These are phyloP conservation scores for Trichoderma sp. DNA, from an alignment of 2,329 filamentous ascomycete species.

Conservation along the genomic window DNA sequence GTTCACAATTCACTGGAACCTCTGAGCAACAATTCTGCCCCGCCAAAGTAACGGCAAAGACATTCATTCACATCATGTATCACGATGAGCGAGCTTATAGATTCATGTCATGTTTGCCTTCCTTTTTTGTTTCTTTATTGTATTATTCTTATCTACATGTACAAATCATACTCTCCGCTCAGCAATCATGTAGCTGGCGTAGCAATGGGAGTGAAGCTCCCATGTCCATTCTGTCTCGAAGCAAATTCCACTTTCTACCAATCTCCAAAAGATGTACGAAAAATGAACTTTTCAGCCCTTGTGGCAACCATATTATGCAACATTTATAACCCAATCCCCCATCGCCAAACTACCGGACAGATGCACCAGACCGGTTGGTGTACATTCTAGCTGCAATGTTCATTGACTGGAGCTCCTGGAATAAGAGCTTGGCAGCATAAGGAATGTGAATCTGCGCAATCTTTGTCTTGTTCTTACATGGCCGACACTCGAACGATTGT, in stretches of 20 bases:
- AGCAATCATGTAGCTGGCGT: conserved; percentile 20
- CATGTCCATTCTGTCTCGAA: conserved; percentile 20
- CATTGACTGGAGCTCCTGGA: conserved; percentile 98
- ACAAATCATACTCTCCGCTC: conserved; percentile 25
- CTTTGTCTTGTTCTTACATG: conserved; percentile 98
- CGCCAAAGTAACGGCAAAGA: conserved; percentile 33
- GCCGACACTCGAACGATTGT: conserved; percentile 92
- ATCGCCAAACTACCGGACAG: conserved; percentile 55
- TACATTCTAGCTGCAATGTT: conserved; percentile 98
- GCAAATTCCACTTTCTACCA: conserved; percentile 14
- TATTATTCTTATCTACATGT: conserved; percentile 30
- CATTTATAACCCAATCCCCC: conserved; percentile 21
- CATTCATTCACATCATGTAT: not conserved
- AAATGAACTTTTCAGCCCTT: not conserved
- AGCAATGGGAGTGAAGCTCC: conserved; percentile 10
- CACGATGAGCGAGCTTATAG: not conserved
- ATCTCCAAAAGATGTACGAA: conserved; percentile 14
- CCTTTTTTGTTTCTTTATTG: conserved; percentile 21
- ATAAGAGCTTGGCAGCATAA: conserved; percentile 95
- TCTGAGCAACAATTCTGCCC: conserved; percentile 22
- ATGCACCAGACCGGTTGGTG: conserved; percentile 77
- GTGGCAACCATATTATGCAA: conserved; percentile 7
- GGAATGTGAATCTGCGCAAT: conserved; percentile 98
- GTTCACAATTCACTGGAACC: conserved; percentile 55
- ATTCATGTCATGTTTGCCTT: not conserved